Evolutionary conservation across 2,329 filamentous ascomycete species (phyloP).

Genomic region (Sclerotinia glacialis): DNA sequence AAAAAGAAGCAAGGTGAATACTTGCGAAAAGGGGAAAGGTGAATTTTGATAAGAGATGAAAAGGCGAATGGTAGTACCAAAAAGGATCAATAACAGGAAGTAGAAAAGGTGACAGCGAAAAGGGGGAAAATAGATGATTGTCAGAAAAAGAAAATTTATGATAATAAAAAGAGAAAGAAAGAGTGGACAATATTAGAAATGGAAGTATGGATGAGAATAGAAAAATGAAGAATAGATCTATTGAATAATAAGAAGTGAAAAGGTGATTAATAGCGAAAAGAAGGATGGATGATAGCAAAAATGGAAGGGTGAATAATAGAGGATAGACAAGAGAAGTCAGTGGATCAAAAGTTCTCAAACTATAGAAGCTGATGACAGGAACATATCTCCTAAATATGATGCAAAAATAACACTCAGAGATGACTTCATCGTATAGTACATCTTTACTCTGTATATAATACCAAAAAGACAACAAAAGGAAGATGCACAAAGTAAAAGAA

Average conservation of each 20-base stretch:
- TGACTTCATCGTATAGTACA: too few relatives aligned
- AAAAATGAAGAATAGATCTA: neutral
- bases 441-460: too few relatives aligned
- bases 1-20: too few relatives aligned
- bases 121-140: neutral
- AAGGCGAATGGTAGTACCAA: neutral
- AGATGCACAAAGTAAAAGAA: neutral
- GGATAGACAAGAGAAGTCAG: too few relatives aligned
- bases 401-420: neutral
- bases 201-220: neutral
- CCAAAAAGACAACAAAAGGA: neutral
- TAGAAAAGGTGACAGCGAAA: too few relatives aligned
- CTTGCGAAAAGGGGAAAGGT: too few relatives aligned
- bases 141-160: neutral
- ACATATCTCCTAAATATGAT: neutral
- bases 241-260: too few relatives aligned
- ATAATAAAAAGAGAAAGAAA: too few relatives aligned
- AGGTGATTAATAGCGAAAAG: neutral
- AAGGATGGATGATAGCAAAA: neutral
- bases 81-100: neutral
- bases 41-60: neutral
- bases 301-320: neutral
- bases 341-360: too few relatives aligned
- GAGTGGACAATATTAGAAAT: too few relatives aligned
- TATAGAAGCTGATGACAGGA: too few relatives aligned